Conservation (phyloP, 108 stramenopile genomes). For the Craspedostauros australis region DNA sequence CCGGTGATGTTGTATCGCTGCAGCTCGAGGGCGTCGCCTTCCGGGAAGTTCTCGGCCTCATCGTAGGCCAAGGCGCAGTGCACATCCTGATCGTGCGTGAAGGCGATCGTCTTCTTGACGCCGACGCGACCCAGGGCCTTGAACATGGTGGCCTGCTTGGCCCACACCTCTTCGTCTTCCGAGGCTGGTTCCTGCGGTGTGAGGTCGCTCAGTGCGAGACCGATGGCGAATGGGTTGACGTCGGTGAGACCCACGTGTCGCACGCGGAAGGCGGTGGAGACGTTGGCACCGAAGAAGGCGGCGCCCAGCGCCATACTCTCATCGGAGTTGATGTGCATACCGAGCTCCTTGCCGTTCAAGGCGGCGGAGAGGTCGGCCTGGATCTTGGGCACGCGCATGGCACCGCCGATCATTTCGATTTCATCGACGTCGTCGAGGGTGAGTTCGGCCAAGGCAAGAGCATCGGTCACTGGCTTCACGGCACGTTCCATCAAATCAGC, state of each 20-base stretch:
- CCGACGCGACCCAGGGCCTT: slow-evolving; percentile 74
- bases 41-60: slow-evolving; percentile 66
- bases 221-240: slow-evolving; percentile 81
- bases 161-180: slow-evolving; percentile 63
- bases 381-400: slow-evolving; percentile 94
- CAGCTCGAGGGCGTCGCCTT: slow-evolving; percentile 28
- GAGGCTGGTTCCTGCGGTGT: slow-evolving; percentile 13
- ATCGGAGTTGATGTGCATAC: slow-evolving; percentile 98
- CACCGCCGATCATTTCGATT: slow-evolving; percentile 98
- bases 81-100: slow-evolving; percentile 89
- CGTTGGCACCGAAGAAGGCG: slow-evolving; percentile 97
- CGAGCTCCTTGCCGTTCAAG: slow-evolving; percentile 76
- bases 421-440: slow-evolving; percentile 86
- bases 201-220: slow-evolving; percentile 59
- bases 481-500: slow-evolving; percentile 80
- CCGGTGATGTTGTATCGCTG: slow-evolving; percentile 89
- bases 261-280: slow-evolving; percentile 95
- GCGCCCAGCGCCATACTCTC: slow-evolving; percentile 98
- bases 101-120: slow-evolving; percentile 93
- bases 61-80: slow-evolving; percentile 73
- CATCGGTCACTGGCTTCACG: slow-evolving; percentile 65
- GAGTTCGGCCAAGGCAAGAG: slow-evolving; percentile 65
- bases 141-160: slow-evolving; percentile 88
- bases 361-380: slow-evolving; percentile 65
- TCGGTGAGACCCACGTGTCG: slow-evolving; percentile 95